phyloP scores from a whole-genome alignment of 78 protist genomes.

The Protostelium mycophagum region DNA sequence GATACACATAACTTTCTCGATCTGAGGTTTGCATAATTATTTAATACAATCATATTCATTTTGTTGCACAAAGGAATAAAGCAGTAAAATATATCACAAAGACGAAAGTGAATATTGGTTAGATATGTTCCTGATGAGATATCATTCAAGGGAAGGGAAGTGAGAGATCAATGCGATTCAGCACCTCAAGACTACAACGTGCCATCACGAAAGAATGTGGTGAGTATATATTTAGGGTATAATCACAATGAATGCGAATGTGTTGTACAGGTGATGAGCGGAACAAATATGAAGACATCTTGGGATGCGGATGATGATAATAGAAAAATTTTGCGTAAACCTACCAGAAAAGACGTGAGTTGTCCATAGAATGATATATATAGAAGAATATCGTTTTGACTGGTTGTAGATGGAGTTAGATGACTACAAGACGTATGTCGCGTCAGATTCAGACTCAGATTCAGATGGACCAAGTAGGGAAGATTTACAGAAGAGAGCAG shows the following conservation, averaged over 20 bases:
- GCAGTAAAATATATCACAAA: too few relatives aligned
- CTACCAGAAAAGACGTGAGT: neutral
- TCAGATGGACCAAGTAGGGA: neutral
- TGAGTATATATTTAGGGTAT: neutral
- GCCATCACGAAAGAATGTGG: conserved; percentile 22
- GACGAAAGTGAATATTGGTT: too few relatives aligned
- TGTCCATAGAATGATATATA: too few relatives aligned
- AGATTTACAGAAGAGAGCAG: neutral
- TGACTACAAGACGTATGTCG: conserved; percentile 4
- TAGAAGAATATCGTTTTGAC: neutral
- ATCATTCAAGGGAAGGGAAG: neutral
- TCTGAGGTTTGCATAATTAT: too few relatives aligned
- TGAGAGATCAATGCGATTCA: neutral
- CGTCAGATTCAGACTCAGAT: neutral
- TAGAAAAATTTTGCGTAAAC: neutral
- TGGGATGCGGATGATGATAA: conserved; percentile 5
- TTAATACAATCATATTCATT: too few relatives aligned
- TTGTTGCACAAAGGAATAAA: too few relatives aligned
- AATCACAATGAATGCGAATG: neutral
- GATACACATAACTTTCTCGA: conserved; percentile 59
- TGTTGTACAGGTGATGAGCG: neutral
- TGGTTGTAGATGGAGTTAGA: neutral
- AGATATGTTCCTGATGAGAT: conserved; percentile 59
- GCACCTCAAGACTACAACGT: neutral
- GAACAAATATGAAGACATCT: neutral